These are phyloP conservation scores for Crithidia mellificae DNA, from an alignment of 208 protist species.

Conservation along the genomic window DNA sequence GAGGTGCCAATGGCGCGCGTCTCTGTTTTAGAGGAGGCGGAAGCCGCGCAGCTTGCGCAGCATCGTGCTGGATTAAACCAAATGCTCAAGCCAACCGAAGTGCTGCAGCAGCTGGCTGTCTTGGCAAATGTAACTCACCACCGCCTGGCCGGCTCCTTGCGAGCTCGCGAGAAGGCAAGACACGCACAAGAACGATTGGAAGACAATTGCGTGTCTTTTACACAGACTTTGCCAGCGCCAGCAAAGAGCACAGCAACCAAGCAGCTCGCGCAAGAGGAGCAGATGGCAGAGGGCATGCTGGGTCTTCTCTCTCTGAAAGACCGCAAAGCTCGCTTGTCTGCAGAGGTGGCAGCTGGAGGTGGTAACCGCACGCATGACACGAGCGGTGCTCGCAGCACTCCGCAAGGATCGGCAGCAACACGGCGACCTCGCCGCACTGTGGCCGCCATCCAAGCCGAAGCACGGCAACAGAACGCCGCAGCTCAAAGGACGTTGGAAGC, in stretches of 20 bases:
- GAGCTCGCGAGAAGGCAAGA: slow-evolving; percentile 1
- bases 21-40: slow-evolving; percentile 10
- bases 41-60: slow-evolving; percentile 15
- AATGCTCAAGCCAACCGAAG: slow-evolving; percentile 38
- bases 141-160: slow-evolving; percentile 35
- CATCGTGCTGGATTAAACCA: slow-evolving; percentile 26
- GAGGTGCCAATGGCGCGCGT: neutral
- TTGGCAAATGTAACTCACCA: slow-evolving; percentile 50
- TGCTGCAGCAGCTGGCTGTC: slow-evolving; percentile 52
- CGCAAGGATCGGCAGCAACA: neutral
- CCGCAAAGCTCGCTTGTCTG: slow-evolving; percentile 32
- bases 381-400: too few relatives aligned
- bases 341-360: neutral
- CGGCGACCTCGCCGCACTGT: slow-evolving; percentile 19
- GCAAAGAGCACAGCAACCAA: neutral
- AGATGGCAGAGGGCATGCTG: slow-evolving; percentile 23
- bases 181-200: too few relatives aligned
- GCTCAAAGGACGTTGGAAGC: neutral
- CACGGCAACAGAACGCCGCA: neutral
- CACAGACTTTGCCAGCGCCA: too few relatives aligned
- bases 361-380: too few relatives aligned
- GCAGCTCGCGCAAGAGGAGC: slow-evolving; percentile 11
- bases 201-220: too few relatives aligned
- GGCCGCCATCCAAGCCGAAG: slow-evolving; percentile 11
- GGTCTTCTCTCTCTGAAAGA: slow-evolving; percentile 51